Conservation (phyloP, 495 filamentous ascomycete species). For the Melanomma pulvis-pyrius region DNA sequence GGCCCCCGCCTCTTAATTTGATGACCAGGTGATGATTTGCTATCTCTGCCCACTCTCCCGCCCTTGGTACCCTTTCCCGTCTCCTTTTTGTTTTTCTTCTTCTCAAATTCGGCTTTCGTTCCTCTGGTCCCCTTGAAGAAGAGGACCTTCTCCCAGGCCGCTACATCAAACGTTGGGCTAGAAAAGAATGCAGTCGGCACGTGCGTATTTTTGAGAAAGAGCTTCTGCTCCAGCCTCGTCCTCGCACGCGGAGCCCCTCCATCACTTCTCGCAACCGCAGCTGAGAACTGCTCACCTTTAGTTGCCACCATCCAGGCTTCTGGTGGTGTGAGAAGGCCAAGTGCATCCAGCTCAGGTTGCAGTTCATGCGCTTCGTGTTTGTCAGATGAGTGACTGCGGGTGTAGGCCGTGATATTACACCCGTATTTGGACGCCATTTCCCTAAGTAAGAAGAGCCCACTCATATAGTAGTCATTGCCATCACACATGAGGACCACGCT, state of each 20-base stretch:
- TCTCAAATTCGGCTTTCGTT: slow-evolving; percentile 7
- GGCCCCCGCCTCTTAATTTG: neutral
- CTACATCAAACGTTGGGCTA: neutral
- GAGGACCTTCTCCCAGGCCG: neutral
- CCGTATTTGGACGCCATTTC: neutral
- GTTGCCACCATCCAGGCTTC: slow-evolving; percentile 4
- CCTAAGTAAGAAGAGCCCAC: neutral
- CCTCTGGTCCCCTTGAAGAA: neutral
- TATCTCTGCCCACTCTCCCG: neutral
- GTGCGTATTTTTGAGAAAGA: neutral
- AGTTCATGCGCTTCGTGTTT: neutral
- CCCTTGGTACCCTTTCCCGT: neutral
- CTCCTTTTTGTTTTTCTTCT: neutral
- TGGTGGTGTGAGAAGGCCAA: neutral
- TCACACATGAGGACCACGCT: neutral
- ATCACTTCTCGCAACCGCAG: neutral
- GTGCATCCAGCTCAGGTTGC: neutral
- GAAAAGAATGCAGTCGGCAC: neutral
- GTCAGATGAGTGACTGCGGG: neutral
- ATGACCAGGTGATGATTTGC: neutral
- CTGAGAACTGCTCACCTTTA: neutral
- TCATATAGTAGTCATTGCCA: neutral
- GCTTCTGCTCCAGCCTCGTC: neutral
- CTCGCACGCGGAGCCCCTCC: neutral
- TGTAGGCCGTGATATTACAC: neutral